Conservation (phyloP, 192 early-diverging fungal species). For the Ramicandelaber brevisporus region DNA sequence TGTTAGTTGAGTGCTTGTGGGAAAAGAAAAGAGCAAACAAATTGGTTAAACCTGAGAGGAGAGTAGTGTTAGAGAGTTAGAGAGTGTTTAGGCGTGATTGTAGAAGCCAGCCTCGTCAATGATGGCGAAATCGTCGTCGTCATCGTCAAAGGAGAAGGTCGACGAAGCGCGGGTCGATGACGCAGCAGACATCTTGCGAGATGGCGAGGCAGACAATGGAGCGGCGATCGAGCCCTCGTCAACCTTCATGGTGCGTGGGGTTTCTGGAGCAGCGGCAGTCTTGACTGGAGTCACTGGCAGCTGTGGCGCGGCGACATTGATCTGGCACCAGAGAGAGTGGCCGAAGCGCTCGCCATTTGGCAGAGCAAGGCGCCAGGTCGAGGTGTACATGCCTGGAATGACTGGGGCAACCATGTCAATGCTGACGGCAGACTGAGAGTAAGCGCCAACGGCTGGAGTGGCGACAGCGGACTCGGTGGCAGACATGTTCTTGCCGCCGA, state of each 20-base stretch:
- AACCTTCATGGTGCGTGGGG: no score
- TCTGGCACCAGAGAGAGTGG: slow-evolving; percentile 34
- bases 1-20: no score
- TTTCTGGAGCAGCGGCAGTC: not conserved
- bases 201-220: no score
- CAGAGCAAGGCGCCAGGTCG: slow-evolving; percentile 31
- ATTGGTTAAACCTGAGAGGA: no score
- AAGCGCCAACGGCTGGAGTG: slow-evolving; percentile 16
- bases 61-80: no score
- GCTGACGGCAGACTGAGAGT: slow-evolving; percentile 23
- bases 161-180: not conserved
- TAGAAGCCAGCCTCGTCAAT: no score
- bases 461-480: slow-evolving; percentile 16
- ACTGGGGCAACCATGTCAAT: slow-evolving; percentile 37
- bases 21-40: no score
- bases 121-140: not conserved
- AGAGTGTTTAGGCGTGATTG: no score
- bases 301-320: slow-evolving; percentile 17
- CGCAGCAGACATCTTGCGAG: not conserved
- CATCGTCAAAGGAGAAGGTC: not conserved
- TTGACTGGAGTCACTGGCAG: not conserved
- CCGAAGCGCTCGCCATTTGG: slow-evolving; percentile 35
- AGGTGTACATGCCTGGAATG: slow-evolving; percentile 24
- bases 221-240: no score
- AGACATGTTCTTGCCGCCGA: no score